Base-by-base conservation (phyloP, 306 rosid genomes). In the Casuarina equisetifolia region DNA sequence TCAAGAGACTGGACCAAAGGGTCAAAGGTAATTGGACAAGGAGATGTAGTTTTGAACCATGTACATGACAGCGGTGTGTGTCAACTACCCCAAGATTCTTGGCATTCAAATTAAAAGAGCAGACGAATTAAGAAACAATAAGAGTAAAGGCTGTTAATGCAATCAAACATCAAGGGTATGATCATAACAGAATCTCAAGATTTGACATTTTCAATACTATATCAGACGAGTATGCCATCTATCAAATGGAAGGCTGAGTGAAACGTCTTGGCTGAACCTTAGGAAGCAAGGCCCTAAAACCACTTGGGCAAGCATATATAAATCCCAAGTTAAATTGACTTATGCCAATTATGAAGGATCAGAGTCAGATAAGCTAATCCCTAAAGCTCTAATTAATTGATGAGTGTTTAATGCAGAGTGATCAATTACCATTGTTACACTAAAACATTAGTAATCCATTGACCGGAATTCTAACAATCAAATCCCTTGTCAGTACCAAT, bases 371-470 rank as follows among this genome's bases (percentile, higher is more conserved):
- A 43, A 61, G 44, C 51, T 73, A 16, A 82, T 20, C 40, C 69
- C 44, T 74, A 52, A 50, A 25, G 44, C 59, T 51, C 53, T 16
- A 19, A 45, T 39, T 64, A 48, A 51, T 58, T 25, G 32, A 32
- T 66, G 67, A 25, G 52, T 80, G 44, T 36, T 35, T 25, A 25
- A 61, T 68, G 40, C 9, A 53, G 61, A 76, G 39, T 7, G 11
- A 9, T 9, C 15, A 57, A 57, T 57, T 57, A 57, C 39, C 20
- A 64, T 20, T 13, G 3, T 68, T 58, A 40, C 15, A 50, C 72
- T 54, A 59, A 69, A 78, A 74, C 72, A 63, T n/a, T 73, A 49
- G 36, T 7, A 38, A 77, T 32, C 76, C 59, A 58, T 75, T 39
- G 42, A 54, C 68, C 74, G 17, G 42, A 51, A 25, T 25, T 25